A percentile compares a stretch with the other conserved stretches of the same genome.
Conservation (phyloP, 139 green algal species). For the Tetraselmis striata region DNA sequence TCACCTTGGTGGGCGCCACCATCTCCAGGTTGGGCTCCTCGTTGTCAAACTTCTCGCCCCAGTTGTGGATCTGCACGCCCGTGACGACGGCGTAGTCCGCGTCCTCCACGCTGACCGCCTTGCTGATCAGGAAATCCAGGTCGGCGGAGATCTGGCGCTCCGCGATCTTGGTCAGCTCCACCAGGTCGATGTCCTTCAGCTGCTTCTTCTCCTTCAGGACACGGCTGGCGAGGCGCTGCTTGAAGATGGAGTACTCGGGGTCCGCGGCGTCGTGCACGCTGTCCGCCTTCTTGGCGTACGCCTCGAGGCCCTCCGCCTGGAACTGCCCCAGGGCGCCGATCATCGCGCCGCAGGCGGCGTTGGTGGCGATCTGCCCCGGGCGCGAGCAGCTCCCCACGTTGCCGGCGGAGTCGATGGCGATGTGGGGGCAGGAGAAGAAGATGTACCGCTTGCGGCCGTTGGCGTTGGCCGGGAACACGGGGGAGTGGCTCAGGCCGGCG, state of each 20-base stretch:
- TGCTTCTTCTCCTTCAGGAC: constrained; percentile 32
- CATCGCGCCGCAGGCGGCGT: constrained; percentile 76
- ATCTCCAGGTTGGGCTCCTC: constrained; percentile 67
- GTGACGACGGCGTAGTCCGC: constrained; percentile 84
- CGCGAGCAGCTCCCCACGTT: constrained; percentile 60
- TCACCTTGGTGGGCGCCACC: constrained; percentile 49
- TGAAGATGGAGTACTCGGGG: constrained; percentile 83
- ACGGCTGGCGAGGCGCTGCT: constrained; percentile 69
- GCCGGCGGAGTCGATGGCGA: constrained; percentile 64
- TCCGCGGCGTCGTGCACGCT: constrained; percentile 71
- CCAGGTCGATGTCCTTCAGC: constrained; percentile 45
- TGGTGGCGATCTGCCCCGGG: constrained; percentile 39
- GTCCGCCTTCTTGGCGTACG: background rate
- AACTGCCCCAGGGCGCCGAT: constrained; percentile 45
- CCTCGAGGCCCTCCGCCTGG: constrained; percentile 25
- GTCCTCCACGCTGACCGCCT: constrained; percentile 65
- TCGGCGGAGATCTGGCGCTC: constrained; percentile 78
- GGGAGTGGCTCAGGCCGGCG: constrained; percentile 55
- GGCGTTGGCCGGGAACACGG: constrained; percentile 12
- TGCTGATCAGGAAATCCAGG: constrained; percentile 77
- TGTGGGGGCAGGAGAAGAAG: constrained; percentile 88
- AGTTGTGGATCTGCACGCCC: constrained; percentile 86
- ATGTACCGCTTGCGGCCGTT: constrained; percentile 75
- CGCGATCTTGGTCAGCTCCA: constrained; percentile 60
- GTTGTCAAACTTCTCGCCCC: constrained; percentile 41